phyloP scores from a whole-genome alignment of 495 filamentous ascomycete species.

The Aspergillus homomorphus region DNA sequence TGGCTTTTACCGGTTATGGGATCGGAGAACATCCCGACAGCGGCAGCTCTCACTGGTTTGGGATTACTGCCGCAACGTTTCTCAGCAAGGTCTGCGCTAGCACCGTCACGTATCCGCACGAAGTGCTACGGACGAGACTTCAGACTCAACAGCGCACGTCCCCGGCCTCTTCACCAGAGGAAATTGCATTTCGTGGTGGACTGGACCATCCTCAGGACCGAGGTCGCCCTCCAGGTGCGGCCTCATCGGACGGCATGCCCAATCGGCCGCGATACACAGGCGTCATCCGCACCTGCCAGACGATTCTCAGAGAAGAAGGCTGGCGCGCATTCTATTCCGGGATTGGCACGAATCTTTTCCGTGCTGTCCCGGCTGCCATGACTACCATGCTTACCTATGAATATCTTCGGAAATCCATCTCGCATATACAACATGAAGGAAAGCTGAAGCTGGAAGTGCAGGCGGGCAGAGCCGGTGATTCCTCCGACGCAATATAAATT shows the following conservation, averaged over 20 bases:
- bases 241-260: conserved; percentile 56
- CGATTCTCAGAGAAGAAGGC: conserved; percentile 85
- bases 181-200: conserved; percentile 64
- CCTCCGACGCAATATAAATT: conserved; percentile 21
- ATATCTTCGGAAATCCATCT: conserved; percentile 63
- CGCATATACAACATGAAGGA: conserved; percentile 49
- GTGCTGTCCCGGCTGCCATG: conserved; percentile 90
- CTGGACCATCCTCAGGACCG: conserved; percentile 44
- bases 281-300: conserved; percentile 75
- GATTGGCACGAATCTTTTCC: conserved; percentile 96
- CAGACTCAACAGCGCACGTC: conserved; percentile 75
- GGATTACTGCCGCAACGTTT: conserved; percentile 84
- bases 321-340: conserved; percentile 97
- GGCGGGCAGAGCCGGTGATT: conserved; percentile 17
- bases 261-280: conserved; percentile 73
- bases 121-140: conserved; percentile 85
- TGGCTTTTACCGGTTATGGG: conserved; percentile 78
- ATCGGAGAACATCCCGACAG: conserved; percentile 68
- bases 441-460: conserved; percentile 31
- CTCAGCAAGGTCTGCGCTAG: conserved; percentile 93
- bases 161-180: conserved; percentile 44
- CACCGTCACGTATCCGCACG: conserved; percentile 94
- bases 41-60: conserved; percentile 61
- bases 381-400: conserved; percentile 98
- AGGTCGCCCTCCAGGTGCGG: conserved; percentile 42